Evolutionary conservation across 805 yeast genomes (phyloP), one percentile per base, ranked within the genome.

Genomic region (Tetrapisispora namnaoensis): DNA sequence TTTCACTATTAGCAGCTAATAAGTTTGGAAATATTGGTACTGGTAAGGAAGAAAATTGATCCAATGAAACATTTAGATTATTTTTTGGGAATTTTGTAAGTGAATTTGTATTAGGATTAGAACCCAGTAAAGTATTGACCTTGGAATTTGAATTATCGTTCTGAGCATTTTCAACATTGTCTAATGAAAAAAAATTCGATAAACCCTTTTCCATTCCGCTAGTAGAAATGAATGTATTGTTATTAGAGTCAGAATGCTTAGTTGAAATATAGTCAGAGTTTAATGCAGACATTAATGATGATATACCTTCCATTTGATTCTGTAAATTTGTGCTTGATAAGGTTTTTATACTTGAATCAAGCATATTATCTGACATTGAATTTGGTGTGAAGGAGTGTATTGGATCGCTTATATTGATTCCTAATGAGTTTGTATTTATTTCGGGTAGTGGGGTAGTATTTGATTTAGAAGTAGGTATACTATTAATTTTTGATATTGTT

Each of bases 231-330:
- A 11, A 10, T 10, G 14, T 14, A 20, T 11, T 14, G 20, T n/a
- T 16, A 39, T 13, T 39, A 24, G 32, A 24, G 6, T 7, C 16
- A n/a, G 17, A 16, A 40, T 24, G 7, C 13, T 14, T 24, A n/a
- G n/a, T n/a, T 18, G 35, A 20, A 30, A 21, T 47, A 41, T 37
- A 45, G 16, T 27, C 34, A 4, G 37, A 30, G 20, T 38, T 45
- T 14, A 55, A 43, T 4, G 51, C 57, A 4, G 56, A 49, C 4
- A 57, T 59, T 34, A 58, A 45, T 3, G 62, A 56, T 2, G 57
- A 50, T 4, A 57, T 58, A 18, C 55, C 54, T 42, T 52, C 56
- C 37, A 51, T 39, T 14, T 21, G 34, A 7, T 45, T 38, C 14
- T 17, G 38, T 27, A 28, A 21, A 32, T 21, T 38, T 17, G 35